A percentile compares a stretch with the other conserved stretches of the same genome.
These are phyloP conservation scores for Fusarium sp. DNA, from an alignment of 2,329 filamentous ascomycete species.

Conservation along the genomic window DNA sequence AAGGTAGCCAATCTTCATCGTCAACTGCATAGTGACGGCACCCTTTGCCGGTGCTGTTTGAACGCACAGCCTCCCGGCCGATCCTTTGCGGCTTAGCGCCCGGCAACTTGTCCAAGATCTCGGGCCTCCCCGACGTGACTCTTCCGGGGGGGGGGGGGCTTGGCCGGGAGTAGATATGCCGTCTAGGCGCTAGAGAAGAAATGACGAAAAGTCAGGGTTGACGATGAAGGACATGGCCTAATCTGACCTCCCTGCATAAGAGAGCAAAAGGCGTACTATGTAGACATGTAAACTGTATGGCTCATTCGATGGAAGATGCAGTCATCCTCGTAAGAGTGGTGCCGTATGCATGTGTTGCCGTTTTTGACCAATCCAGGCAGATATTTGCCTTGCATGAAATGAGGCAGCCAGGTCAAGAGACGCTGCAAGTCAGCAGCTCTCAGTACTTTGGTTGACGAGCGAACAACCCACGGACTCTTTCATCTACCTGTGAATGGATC, in stretches of 20 bases:
- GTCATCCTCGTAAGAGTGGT: constrained; percentile 21
- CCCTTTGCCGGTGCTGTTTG: background rate
- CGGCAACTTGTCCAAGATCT: constrained; percentile 3
- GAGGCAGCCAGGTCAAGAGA: constrained; percentile 18
- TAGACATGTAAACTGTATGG: background rate
- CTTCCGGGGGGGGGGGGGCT: constrained; percentile 7
- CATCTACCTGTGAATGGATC: constrained; percentile 5
- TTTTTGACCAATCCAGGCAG: constrained; percentile 12
- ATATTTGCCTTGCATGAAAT: background rate
- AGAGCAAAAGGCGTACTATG: background rate
- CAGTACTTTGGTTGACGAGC: background rate
- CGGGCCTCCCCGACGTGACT: constrained; percentile 22
- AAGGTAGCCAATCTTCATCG: constrained; percentile 8
- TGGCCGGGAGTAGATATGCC: constrained; percentile 5
- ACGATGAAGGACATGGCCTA: background rate
- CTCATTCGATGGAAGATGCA: constrained; percentile 11
- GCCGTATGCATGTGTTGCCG: constrained; percentile 2
- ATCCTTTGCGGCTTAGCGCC: constrained; percentile 8
- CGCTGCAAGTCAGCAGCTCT: background rate
- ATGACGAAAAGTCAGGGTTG: constrained; percentile 15
- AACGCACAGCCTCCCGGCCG: constrained; percentile 22
- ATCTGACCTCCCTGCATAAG: background rate
- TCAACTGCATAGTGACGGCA: background rate
- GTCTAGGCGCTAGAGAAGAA: background rate
- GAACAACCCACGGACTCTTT: background rate